Conservation (phyloP, 768 basidiomycete genomes). For the Suillus hirtellus region DNA sequence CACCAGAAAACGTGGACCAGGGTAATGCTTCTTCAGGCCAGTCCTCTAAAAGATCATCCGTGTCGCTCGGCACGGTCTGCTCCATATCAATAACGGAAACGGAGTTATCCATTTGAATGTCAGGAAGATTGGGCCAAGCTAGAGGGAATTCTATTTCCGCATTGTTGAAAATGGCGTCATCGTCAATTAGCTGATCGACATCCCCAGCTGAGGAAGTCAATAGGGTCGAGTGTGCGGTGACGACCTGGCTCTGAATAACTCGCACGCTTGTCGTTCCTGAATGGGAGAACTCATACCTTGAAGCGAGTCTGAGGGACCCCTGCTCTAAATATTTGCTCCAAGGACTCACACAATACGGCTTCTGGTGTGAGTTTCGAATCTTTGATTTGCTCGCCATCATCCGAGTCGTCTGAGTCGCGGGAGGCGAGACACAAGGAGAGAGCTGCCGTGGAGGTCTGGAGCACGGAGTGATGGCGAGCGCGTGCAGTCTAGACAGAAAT, state of each 20-base stretch:
- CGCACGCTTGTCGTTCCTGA: not conserved
- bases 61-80: slow-evolving; percentile 15
- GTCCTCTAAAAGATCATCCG: slow-evolving; percentile 21
- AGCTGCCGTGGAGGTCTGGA: slow-evolving; percentile 29
- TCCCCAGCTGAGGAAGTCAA: slow-evolving; percentile 20
- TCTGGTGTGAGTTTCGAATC: slow-evolving; percentile 31
- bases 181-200: slow-evolving; percentile 24
- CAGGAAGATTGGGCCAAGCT: slow-evolving; percentile 21
- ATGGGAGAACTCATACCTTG: slow-evolving; percentile 40
- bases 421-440: slow-evolving; percentile 24
- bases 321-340: slow-evolving; percentile 46
- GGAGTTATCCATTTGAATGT: slow-evolving; percentile 12
- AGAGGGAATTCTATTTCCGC: slow-evolving; percentile 3
- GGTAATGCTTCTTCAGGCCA: slow-evolving; percentile 14
- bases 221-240: slow-evolving; percentile 12
- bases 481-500: slow-evolving; percentile 24
- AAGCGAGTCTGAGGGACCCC: slow-evolving; percentile 44
- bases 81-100: slow-evolving; percentile 8
- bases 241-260: slow-evolving; percentile 20
- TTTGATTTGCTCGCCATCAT: slow-evolving; percentile 19
- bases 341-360: slow-evolving; percentile 39
- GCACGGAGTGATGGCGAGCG: slow-evolving; percentile 26
- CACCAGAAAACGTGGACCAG: slow-evolving; percentile 5
- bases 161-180: slow-evolving; percentile 9
- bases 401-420: slow-evolving; percentile 10